phyloP scores from a whole-genome alignment of 169 alveolate genomes.

The Eimeria acervulina region DNA sequence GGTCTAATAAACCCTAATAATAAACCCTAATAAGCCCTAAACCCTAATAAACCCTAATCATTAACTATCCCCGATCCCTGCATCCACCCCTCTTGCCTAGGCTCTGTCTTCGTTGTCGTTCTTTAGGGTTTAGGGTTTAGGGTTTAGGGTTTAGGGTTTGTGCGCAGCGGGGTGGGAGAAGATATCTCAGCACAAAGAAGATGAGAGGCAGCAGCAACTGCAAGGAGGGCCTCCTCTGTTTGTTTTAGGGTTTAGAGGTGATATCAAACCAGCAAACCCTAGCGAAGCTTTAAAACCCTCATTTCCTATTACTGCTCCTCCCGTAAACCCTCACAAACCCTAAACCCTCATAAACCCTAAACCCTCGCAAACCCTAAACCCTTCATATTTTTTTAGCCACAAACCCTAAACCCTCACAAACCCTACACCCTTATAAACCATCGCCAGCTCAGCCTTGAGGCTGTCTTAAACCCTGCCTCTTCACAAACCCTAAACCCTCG shows the following conservation, averaged over 20 bases:
- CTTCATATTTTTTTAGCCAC: background rate
- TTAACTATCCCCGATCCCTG: background rate
- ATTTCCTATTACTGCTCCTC: background rate
- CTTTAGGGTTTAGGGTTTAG: background rate
- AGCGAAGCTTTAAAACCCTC: background rate
- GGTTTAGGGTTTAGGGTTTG: conserved; percentile 55
- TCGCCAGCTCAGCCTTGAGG: no score
- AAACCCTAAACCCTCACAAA: background rate
- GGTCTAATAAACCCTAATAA: background rate
- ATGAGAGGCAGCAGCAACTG: conserved; percentile 25
- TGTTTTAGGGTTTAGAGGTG: background rate
- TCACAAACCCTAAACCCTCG: no score
- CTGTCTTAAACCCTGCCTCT: no score
- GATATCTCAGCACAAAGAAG: conserved; percentile 29
- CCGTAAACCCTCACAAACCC: conserved; percentile 23
- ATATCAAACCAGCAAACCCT: background rate
- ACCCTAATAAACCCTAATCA: background rate
- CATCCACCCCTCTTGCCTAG: background rate
- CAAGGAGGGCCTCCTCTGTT: conserved; percentile 76
- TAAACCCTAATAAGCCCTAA: background rate
- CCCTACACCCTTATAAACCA: background rate
- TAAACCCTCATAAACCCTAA: background rate
- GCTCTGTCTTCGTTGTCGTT: background rate
- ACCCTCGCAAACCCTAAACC: background rate
- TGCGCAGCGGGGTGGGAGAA: conserved; percentile 74